Conservation (phyloP, 345 rosid genomes). For the Populus nigra region DNA sequence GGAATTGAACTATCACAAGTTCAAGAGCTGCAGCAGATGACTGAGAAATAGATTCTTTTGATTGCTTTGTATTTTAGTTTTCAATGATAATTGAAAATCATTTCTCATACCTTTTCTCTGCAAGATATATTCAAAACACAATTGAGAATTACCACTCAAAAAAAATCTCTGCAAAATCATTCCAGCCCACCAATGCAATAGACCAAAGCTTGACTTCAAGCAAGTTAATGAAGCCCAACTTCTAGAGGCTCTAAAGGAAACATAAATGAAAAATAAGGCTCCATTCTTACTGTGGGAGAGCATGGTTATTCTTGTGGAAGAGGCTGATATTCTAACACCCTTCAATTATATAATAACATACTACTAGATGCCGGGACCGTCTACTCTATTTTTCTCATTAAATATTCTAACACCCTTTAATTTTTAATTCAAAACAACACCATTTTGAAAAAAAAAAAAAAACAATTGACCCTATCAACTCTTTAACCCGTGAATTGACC, state of each 20-base stretch:
- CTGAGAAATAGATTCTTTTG: too few species aligned
- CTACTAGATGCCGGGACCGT: not conserved
- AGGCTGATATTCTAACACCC: not conserved
- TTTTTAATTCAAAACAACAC: too few species aligned
- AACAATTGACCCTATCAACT: too few species aligned
- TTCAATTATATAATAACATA: not conserved
- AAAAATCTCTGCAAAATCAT: constrained; percentile 11
- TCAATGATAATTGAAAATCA: not conserved
- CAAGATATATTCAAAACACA: not conserved
- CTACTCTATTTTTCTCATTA: too few species aligned
- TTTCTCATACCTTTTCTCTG: not conserved
- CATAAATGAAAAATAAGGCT: constrained; percentile 24
- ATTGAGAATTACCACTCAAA: too few species aligned
- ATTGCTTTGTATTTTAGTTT: too few species aligned
- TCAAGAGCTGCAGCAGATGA: too few species aligned
- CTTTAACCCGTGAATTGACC: too few species aligned
- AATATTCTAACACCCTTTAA: too few species aligned
- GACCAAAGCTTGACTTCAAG: constrained; percentile 45
- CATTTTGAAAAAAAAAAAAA: too few species aligned
- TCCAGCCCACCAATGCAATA: constrained; percentile 39
- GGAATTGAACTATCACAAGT: too few species aligned
- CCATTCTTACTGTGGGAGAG: not conserved
- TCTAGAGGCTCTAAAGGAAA: constrained; percentile 67
- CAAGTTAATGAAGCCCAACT: constrained; percentile 72
- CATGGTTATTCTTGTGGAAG: constrained; percentile 1